phyloP scores from a whole-genome alignment of 176 grass and related monocot genomes.

The Aegilops umbellulata region DNA sequence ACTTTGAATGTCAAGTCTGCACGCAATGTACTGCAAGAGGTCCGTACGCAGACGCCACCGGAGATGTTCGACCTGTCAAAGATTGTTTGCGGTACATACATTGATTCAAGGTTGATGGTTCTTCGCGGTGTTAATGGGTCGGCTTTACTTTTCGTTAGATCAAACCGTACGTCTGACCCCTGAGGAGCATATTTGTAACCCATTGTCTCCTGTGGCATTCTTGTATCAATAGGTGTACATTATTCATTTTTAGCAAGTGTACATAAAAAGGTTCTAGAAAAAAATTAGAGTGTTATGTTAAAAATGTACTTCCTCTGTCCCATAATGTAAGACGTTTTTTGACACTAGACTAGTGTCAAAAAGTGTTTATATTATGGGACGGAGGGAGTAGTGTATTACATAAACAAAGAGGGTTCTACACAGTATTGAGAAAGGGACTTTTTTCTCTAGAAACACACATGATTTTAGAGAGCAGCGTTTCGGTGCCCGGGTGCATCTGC shows the following conservation, averaged over 20 bases:
- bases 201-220: slow-evolving; percentile 15
- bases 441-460: too few relatives aligned
- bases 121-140: slow-evolving; percentile 74
- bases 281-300: neutral
- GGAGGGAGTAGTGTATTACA: neutral
- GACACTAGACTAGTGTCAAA: too few relatives aligned
- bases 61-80: slow-evolving; percentile 91
- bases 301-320: neutral
- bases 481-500: too few relatives aligned
- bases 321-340: too few relatives aligned
- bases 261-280: slow-evolving; percentile 14
- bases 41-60: slow-evolving; percentile 68
- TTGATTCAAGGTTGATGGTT: slow-evolving; percentile 88
- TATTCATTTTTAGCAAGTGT: slow-evolving; percentile 26
- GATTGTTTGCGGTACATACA: slow-evolving; percentile 81
- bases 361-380: too few relatives aligned
- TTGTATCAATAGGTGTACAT: slow-evolving; percentile 42
- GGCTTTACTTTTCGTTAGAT: slow-evolving; percentile 75
- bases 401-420: neutral
- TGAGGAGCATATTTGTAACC: slow-evolving; percentile 33
- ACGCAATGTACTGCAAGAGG: slow-evolving; percentile 64
- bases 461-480: too few relatives aligned
- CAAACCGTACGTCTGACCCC: slow-evolving; percentile 28
- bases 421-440: too few relatives aligned
- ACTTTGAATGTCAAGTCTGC: slow-evolving; percentile 40